Percentiles rank a stretch among this genome's conserved stretches.
phyloP scores from a whole-genome alignment of 441 rosid species.

The Rhodomyrtus psidioides region DNA sequence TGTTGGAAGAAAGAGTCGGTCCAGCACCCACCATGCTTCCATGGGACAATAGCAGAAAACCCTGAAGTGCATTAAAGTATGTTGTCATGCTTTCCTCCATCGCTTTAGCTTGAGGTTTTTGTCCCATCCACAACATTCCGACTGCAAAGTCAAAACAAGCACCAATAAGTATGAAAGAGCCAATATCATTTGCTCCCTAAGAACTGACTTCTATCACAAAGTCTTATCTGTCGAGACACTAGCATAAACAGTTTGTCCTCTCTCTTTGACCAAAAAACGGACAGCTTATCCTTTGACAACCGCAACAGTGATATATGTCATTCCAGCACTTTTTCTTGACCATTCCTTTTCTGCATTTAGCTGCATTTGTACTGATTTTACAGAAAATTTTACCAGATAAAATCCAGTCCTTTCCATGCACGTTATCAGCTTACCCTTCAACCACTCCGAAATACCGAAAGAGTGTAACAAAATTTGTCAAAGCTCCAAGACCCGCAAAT shows the following conservation, averaged over 20 bases:
- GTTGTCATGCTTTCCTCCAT: slow-evolving; percentile 63
- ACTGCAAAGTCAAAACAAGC: slow-evolving; percentile 25
- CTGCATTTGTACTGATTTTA: not conserved
- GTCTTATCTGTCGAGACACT: not conserved
- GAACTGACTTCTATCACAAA: not conserved
- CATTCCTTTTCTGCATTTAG: not conserved
- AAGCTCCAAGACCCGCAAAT: not conserved
- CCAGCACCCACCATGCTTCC: slow-evolving; percentile 82
- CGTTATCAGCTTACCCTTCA: no score
- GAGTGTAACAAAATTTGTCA: not conserved
- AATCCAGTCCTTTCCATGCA: not conserved
- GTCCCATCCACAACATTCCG: slow-evolving; percentile 92
- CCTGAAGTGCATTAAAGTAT: slow-evolving; percentile 73
- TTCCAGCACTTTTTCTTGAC: not conserved
- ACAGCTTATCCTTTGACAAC: not conserved
- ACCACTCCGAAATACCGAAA: not conserved
- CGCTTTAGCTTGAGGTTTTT: slow-evolving; percentile 57
- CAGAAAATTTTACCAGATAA: not conserved
- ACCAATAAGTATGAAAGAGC: not conserved
- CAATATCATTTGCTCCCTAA: not conserved
- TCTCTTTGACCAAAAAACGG: no score
- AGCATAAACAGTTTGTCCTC: not conserved
- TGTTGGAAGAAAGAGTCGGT: slow-evolving; percentile 59
- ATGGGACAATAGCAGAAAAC: slow-evolving; percentile 70
- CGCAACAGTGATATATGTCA: not conserved